Percentiles rank a stretch among this genome's conserved stretches.
Evolutionary conservation across 345 rosid genomes (phyloP).

Genomic region (Populus deltoides): DNA sequence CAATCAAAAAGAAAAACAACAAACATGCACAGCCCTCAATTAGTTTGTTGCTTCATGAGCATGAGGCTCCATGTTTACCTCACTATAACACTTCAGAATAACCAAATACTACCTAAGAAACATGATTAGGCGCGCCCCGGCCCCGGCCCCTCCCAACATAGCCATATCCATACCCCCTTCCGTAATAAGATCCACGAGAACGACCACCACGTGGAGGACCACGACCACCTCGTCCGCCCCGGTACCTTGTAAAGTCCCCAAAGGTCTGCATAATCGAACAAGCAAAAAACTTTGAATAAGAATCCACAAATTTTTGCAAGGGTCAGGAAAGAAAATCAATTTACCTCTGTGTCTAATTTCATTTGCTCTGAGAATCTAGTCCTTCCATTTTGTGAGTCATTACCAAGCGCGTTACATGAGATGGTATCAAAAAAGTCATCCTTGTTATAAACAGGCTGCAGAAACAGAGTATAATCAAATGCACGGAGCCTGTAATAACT

Average conservation of each 20-base stretch:
- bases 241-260: conserved; percentile 25
- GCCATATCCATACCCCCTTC: conserved; percentile 24
- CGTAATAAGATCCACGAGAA: conserved; percentile 21
- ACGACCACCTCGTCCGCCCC: conserved; percentile 27
- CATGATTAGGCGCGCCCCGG: conserved; percentile 6
- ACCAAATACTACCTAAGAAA: conserved; percentile 3
- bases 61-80: not conserved
- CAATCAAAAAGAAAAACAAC: conserved; percentile 5
- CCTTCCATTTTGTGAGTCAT: conserved; percentile 61
- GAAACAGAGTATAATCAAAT: not conserved
- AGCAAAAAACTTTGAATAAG: not conserved
- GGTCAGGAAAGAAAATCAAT: not conserved
- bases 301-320: too few species aligned
- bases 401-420: conserved; percentile 49
- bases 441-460: conserved; percentile 79
- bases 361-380: conserved; percentile 78
- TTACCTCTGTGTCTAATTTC: conserved; percentile 86
- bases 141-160: conserved; percentile 25
- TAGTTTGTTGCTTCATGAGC: conserved; percentile 1
- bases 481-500: not conserved
- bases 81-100: not conserved
- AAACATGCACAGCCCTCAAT: conserved; percentile 10
- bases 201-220: conserved; percentile 27
- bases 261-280: conserved; percentile 21
- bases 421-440: conserved; percentile 92